These are phyloP conservation scores for Pythium volutum DNA, from an alignment of 352 stramenopile genomes.

Conservation along the genomic window DNA sequence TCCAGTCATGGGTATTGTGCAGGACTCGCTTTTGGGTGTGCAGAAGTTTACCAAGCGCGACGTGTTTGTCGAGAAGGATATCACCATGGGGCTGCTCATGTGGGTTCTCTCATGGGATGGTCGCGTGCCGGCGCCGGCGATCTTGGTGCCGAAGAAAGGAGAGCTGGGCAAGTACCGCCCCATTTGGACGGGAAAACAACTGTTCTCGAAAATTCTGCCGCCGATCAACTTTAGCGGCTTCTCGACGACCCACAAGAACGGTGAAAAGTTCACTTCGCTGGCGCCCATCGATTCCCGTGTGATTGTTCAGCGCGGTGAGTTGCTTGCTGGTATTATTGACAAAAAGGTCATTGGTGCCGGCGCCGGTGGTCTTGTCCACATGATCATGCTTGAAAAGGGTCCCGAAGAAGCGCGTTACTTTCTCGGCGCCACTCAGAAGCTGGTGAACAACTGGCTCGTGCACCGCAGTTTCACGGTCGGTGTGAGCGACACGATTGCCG, in stretches of 20 bases:
- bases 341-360: constrained; percentile 99
- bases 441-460: constrained; percentile 99
- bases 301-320: constrained; percentile 96
- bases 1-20: constrained; percentile 96
- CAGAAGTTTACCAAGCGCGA: constrained; percentile 99
- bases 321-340: constrained; percentile 98
- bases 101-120: constrained; percentile 95
- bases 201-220: constrained; percentile 88
- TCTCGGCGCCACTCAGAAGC: constrained; percentile 93
- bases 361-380: constrained; percentile 97
- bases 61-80: constrained; percentile 98
- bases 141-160: constrained; percentile 78
- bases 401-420: constrained; percentile 87
- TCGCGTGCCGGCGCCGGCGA: constrained; percentile 63
- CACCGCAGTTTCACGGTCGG: constrained; percentile 98
- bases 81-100: constrained; percentile 99
- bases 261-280: constrained; percentile 87
- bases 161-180: constrained; percentile 74
- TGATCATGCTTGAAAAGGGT: constrained; percentile 93
- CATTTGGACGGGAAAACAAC: constrained; percentile 99
- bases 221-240: constrained; percentile 96
- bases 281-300: constrained; percentile 96
- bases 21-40: constrained; percentile 98
- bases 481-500: constrained; percentile 98
- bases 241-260: constrained; percentile 93